Conservation (phyloP, 2,329 filamentous ascomycete genomes). For the Phialophora tarda region DNA sequence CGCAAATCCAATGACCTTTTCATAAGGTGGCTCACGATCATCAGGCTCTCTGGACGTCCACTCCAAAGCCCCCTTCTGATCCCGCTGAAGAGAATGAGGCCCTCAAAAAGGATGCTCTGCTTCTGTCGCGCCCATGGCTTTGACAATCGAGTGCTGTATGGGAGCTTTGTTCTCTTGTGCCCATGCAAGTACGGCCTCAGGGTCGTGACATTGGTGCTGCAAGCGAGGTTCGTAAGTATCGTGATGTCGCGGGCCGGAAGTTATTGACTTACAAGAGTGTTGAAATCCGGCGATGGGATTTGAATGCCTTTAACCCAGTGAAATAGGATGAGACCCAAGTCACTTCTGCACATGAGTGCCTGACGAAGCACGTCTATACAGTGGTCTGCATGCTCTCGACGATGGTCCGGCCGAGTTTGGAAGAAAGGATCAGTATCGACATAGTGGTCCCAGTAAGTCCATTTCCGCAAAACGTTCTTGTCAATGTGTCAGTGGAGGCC, state of each 20-base stretch:
- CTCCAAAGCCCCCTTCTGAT: background rate
- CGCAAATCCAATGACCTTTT: too few relatives aligned
- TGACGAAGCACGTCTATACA: constrained; percentile 18
- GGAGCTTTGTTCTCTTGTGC: constrained; percentile 5
- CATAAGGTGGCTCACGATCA: too few relatives aligned
- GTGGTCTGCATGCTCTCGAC: constrained; percentile 12
- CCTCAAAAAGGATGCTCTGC: constrained; percentile 11
- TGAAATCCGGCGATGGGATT: constrained; percentile 12
- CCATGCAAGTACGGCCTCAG: constrained; percentile 11
- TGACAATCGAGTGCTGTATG: background rate
- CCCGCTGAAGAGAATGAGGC: background rate
- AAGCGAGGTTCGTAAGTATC: background rate
- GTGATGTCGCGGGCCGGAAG: background rate
- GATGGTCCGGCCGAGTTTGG: constrained; percentile 6
- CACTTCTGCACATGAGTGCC: constrained; percentile 13
- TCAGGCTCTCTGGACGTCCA: too few relatives aligned
- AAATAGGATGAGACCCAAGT: constrained; percentile 9
- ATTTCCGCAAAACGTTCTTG: constrained; percentile 16
- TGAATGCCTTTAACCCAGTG: constrained; percentile 8
- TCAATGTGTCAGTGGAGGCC: background rate
- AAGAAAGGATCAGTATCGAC: constrained; percentile 15
- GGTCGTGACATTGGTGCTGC: constrained; percentile 10
- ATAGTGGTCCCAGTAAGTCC: constrained; percentile 14
- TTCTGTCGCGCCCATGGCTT: constrained; percentile 1
- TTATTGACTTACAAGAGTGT: constrained; percentile 3